Evolutionary conservation across 371 early-diverging fungal genomes (phyloP), one percentile per base, ranked within the genome.

Genomic region (Lichtheimia hyalospora): DNA sequence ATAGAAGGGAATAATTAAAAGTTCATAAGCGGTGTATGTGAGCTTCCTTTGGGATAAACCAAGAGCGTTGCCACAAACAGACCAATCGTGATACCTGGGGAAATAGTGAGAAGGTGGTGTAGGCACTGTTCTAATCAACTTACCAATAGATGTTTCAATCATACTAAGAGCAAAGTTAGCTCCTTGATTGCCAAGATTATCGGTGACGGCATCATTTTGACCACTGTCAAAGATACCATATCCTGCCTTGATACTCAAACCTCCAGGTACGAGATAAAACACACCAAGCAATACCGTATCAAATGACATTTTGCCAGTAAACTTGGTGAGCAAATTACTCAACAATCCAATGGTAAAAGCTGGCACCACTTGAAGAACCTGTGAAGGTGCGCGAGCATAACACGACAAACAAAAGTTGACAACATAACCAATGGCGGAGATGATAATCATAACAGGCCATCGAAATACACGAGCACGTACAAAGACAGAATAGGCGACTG

Each of bases 1-100:
- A 27, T 27, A 27, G 34, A 8, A 1, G 34, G 34, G 34, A 34
- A 34, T 34, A 34, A 34, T 34, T 79, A 84, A 63, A 84, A 84
- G 50, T 63, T 83, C 83, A 85, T 84, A n/a, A 85, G 68, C 23
- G 82, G 75, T 2, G 83, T 83, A 44, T 79, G 78, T 58, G 59
- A 64, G 53, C 73, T 75, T 42, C 86, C 84, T 58, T 75, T 75
- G 2, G 86, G 84, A 55, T 82, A 86, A 28, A 83, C 79, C 40
- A 84, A 64, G 40, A 84, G 57, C 0, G 83, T 77, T 5, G 83
- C 78, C 27, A 76, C 58, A 62, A 86, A 86, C 20, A 86, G 69
- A 0, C 86, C 86, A 43, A 86, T 71, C 0, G 84, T 81, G 41
- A 86, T 84, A 23, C 82, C 79, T 46, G 10, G 18, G n/a, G 6